Conservation (phyloP, 139 green algal species). For the Eudorina sp. region DNA sequence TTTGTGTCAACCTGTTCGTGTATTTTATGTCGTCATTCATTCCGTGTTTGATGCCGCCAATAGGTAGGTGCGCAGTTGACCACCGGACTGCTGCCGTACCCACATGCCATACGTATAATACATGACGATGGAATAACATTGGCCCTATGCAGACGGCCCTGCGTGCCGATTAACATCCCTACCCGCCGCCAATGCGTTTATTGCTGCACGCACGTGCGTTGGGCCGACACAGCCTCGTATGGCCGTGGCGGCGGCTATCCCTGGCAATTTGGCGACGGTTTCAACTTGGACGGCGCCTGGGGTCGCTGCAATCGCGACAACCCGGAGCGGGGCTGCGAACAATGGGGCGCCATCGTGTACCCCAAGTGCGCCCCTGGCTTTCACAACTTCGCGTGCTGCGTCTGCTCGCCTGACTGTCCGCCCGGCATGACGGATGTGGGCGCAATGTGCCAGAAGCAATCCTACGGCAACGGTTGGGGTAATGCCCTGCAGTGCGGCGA, state of each 20-base stretch:
- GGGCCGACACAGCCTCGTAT: neutral
- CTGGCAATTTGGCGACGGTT: neutral
- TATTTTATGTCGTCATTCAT: no score
- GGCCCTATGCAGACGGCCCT: no score
- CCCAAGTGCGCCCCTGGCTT: constrained; percentile 6
- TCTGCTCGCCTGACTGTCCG: constrained; percentile 8
- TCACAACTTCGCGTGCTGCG: neutral
- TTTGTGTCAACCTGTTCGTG: no score
- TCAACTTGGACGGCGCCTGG: neutral
- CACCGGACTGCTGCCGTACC: no score
- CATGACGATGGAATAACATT: no score
- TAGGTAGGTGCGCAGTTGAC: no score
- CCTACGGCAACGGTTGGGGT: neutral
- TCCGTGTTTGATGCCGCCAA: no score
- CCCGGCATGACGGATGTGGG: neutral
- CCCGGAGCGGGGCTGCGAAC: neutral
- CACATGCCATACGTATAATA: no score
- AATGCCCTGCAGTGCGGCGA: neutral
- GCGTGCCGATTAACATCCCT: no score
- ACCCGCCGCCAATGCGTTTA: no score
- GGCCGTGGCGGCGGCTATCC: neutral
- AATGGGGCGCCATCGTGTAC: neutral
- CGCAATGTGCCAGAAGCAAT: neutral
- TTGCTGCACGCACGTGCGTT: no score
- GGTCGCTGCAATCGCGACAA: neutral